Conservation (phyloP, 768 basidiomycete genomes). For the Boletellus ananas region DNA sequence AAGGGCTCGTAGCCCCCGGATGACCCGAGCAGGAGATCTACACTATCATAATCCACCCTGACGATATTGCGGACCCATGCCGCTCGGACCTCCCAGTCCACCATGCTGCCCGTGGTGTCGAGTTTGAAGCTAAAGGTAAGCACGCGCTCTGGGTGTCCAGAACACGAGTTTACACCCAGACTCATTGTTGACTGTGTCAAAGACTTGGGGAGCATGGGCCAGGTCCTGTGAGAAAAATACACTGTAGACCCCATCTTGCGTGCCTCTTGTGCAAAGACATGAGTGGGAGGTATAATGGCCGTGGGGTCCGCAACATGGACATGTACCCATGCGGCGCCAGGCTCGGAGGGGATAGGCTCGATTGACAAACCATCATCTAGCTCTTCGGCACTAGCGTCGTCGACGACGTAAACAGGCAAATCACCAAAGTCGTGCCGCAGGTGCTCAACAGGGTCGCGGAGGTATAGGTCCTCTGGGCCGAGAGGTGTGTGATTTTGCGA, state of each 20-base stretch:
- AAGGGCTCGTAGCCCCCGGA: conserved; percentile 3
- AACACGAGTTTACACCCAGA: conserved; percentile 36
- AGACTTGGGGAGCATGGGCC: conserved; percentile 68
- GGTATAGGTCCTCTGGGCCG: conserved; percentile 63
- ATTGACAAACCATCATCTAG: conserved; percentile 93
- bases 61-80: conserved; percentile 71
- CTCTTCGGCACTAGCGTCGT: conserved; percentile 75
- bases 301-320: conserved; percentile 94
- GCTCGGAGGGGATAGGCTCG: conserved; percentile 59
- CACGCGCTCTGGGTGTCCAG: conserved; percentile 48
- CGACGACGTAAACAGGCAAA: conserved; percentile 81
- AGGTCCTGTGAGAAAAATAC: conserved; percentile 65
- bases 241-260: conserved; percentile 44
- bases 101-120: conserved; percentile 54
- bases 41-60: conserved; percentile 60
- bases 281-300: conserved; percentile 64
- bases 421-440: conserved; percentile 86
- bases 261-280: conserved; percentile 59
- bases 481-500: conserved; percentile 33
- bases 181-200: conserved; percentile 50
- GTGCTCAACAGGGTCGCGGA: conserved; percentile 58
- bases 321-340: conserved; percentile 73
- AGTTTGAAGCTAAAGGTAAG: conserved; percentile 81
- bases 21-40: conserved; percentile 50
- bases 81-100: conserved; percentile 66